Evolutionary conservation across 768 basidiomycete species (phyloP), one percentile per base, ranked within the genome.

Genomic region (Melanogaster broomeanus): DNA sequence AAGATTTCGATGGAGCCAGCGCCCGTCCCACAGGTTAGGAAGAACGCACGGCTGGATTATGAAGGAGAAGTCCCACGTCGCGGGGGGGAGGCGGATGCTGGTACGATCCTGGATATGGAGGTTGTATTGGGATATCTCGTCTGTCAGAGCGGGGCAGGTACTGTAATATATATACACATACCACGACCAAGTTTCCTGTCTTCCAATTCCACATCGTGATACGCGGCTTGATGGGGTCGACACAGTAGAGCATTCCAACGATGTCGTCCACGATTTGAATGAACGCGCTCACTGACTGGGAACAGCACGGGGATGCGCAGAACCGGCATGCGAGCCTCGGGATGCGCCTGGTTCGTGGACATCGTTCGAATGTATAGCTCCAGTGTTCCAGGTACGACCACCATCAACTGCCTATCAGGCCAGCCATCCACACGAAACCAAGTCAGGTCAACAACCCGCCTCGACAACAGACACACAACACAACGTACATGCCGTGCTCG

Each of bases 181-280:
- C 82, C 42, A 76, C 69, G 37, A 81, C 55, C 10, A 67, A 11
- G 11, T 60, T 53, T 0, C 77, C 79, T 0, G 68, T 74, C 50
- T 62, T 72, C 83, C 83, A 84, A 46, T 81, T 77, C 80, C 80
- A 84, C 24, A 63, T 40, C n/a, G 57, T 52, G 21, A 69, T 67
- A 10, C 56, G 63, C 10, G 74, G 62, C 19, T 43, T 47, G 0
- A 48, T 34, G 0, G 58, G 50, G 16, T 68, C 60, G 30, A 65
- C 43, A 58, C 68, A 73, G 47, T 72, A 72, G 63, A 79, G 77
- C 43, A 81, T 62, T 5, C 75, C 82, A 28, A 86, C 59, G 27
- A 82, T 67, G 52, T 85, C 83, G 22, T 77, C 74, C 2, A 74
- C 80, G 42, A 84, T 71, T 61, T 84, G 81, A 5, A 83, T 68